Base-by-base conservation (phyloP, 2,329 filamentous ascomycete genomes). In the Sclerotinia glacialis region DNA sequence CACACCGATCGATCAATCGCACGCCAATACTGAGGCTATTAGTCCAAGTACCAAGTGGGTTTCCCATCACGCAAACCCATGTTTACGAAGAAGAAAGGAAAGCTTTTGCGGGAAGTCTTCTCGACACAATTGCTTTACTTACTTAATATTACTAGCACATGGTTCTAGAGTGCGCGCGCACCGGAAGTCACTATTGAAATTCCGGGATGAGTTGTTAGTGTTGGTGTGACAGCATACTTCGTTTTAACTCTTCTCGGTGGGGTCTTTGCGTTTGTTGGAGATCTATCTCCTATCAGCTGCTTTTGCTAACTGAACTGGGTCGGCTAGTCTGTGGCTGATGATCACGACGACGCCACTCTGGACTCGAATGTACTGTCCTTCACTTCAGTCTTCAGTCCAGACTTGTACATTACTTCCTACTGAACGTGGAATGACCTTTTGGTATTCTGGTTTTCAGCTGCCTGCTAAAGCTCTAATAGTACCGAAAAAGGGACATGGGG, bases 121-220 rank as follows among this genome's bases (percentile, higher is more conserved):
- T 37, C 50, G 50, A 46, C 26, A 44, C n/a, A 59, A n/a, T n/a
- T n/a, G 7, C 44, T 49, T 31, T 50, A 60, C 44, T 31, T 59
- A 26, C 11, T 40, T 14, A 14, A 14, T 12, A 3, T 37, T 21
- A 31, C 5, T 31, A 49, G 44, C 23, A n/a, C 14, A 34, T 26
- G 21, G n/a, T 49, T 61, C 12, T 49, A 61, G 44, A 61, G 44
- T 49, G 37, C 23, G 5, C 46, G 31, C 46, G n/a, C 46, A 11
- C 31, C 44, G 58, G 58, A 61, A 61, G 44, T 26, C n/a, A 26
- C 21, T 37, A 28, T 47, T 34, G 44, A 9, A 47, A 49, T 61
- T 40, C 58, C 58, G 58, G 37, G 58, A 61, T 49, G 58, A 61
- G 58, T 61, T 49, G 58, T 61, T 61, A 49, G n/a, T 26, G 26